Evolutionary conservation across 2,329 filamentous ascomycete species (phyloP).

Genomic region (Fusarium coicis): DNA sequence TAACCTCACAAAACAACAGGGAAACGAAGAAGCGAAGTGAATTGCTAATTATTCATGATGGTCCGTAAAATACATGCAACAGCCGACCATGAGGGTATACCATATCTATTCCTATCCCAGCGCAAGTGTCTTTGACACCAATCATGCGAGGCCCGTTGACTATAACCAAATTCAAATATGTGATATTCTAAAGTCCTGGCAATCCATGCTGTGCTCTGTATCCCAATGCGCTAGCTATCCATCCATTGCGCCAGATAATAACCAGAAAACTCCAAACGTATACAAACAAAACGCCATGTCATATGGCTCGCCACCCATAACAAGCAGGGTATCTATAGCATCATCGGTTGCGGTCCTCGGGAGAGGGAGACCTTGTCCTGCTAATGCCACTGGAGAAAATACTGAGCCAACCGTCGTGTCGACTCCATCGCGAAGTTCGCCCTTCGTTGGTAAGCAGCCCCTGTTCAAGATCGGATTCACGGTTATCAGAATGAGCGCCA

Average conservation of each 20-base stretch:
- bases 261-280: slow-evolving; percentile 26
- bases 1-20: neutral
- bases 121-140: slow-evolving; percentile 14
- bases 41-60: slow-evolving; percentile 28
- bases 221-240: slow-evolving; percentile 16
- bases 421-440: slow-evolving; percentile 35
- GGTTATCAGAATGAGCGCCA: slow-evolving; percentile 45
- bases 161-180: slow-evolving; percentile 23
- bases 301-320: slow-evolving; percentile 9
- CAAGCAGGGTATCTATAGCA: neutral
- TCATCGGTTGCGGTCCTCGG: slow-evolving; percentile 42
- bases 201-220: slow-evolving; percentile 28
- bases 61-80: slow-evolving; percentile 10
- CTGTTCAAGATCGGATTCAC: slow-evolving; percentile 57
- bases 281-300: slow-evolving; percentile 29
- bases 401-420: slow-evolving; percentile 52
- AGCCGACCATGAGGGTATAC: slow-evolving; percentile 34
- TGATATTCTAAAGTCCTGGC: slow-evolving; percentile 21
- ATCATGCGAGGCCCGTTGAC: slow-evolving; percentile 15
- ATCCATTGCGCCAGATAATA: slow-evolving; percentile 19
- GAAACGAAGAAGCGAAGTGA: neutral
- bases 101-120: slow-evolving; percentile 27
- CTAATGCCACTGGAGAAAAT: slow-evolving; percentile 49
- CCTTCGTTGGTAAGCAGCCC: slow-evolving; percentile 47
- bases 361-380: slow-evolving; percentile 39